Evolutionary conservation across 2,329 filamentous ascomycete species (phyloP).

Genomic region (Aspergillus awamori): DNA sequence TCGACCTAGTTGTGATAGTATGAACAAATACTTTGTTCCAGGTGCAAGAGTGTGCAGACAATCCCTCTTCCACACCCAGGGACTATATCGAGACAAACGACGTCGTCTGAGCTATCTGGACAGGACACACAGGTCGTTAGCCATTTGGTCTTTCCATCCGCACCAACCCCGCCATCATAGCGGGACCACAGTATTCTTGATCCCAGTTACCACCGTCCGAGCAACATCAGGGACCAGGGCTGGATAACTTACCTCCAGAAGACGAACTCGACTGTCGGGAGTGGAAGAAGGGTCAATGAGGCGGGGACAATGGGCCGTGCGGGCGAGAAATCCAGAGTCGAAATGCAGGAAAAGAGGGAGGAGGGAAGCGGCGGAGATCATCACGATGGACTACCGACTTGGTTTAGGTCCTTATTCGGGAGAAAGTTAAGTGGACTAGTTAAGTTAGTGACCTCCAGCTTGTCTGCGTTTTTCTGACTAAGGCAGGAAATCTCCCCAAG

Average conservation of each 20-base stretch:
- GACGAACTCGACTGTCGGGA: neutral
- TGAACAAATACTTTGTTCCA: neutral
- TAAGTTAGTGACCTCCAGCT: neutral
- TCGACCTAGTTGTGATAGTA: neutral
- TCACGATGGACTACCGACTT: neutral
- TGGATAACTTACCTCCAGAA: conserved; percentile 6
- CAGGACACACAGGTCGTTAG: neutral
- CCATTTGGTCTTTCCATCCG: neutral
- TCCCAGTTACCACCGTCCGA: neutral
- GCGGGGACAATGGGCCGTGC: conserved; percentile 4
- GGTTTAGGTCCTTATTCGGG: neutral
- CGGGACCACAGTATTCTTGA: neutral
- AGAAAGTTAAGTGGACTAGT: neutral
- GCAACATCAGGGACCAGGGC: neutral
- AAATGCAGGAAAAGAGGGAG: conserved; percentile 4
- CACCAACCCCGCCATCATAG: neutral
- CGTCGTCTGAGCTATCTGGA: neutral
- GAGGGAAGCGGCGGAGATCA: conserved; percentile 3
- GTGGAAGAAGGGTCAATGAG: conserved; percentile 4
- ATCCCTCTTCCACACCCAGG: neutral
- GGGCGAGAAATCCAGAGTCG: neutral
- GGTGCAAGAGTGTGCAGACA: neutral
- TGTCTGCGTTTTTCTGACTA: neutral
- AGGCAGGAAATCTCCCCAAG: conserved; percentile 9
- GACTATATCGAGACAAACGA: neutral